phyloP scores from a whole-genome alignment of 225 moss, liverwort and hornwort species.

The Lunularia cruciata region DNA sequence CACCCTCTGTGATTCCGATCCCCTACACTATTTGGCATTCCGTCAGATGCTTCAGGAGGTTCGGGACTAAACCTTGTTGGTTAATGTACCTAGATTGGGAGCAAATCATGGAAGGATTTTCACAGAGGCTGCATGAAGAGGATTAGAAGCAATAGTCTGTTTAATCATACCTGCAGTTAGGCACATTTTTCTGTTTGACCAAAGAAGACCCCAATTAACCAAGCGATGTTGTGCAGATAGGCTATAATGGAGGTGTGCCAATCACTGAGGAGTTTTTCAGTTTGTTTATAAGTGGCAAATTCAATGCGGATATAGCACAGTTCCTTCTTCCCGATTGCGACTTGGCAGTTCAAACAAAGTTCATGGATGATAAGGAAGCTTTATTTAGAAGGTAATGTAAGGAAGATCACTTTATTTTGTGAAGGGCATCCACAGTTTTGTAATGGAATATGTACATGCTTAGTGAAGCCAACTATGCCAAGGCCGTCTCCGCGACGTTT shows the following conservation, averaged over 20 bases:
- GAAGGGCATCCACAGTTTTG: no score
- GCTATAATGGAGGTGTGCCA: slow-evolving; percentile 65
- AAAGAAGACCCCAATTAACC: no score
- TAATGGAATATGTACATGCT: no score
- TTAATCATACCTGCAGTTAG: no score
- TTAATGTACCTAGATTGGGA: no score
- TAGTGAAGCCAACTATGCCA: no score
- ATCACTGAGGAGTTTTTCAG: slow-evolving; percentile 76
- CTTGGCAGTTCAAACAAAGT: slow-evolving; percentile 54
- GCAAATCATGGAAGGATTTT: no score
- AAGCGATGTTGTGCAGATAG: slow-evolving; percentile 70
- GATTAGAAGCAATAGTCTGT: not conserved
- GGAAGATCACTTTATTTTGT: no score
- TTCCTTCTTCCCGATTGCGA: slow-evolving; percentile 91
- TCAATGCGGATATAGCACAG: slow-evolving; percentile 58
- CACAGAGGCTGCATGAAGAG: no score
- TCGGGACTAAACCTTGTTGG: not conserved
- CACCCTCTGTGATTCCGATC: slow-evolving; percentile 73
- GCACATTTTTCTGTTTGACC: no score
- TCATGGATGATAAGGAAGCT: slow-evolving; percentile 74
- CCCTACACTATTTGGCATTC: slow-evolving; percentile 66
- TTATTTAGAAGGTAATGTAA: slow-evolving; percentile 76
- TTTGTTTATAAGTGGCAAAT: slow-evolving; percentile 68
- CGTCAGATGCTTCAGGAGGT: slow-evolving; percentile 80
- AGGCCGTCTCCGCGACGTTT: no score